Percentiles rank a stretch among this genome's conserved stretches.
phyloP scores from a whole-genome alignment of 345 rosid species.

The Hibiscus trionum region DNA sequence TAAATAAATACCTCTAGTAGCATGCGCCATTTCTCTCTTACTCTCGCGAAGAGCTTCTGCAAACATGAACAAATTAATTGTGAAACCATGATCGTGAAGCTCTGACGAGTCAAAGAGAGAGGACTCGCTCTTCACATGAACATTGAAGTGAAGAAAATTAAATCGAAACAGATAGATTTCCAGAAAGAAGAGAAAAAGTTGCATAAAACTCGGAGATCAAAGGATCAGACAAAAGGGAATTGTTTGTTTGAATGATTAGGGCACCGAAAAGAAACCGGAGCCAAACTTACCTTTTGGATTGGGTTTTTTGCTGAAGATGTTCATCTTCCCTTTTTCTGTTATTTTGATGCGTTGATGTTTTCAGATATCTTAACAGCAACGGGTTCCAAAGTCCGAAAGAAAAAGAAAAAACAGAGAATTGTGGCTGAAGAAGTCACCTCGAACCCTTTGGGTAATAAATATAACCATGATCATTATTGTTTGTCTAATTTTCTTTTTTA shows the following conservation, averaged over 20 bases:
- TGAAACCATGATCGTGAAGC: not conserved
- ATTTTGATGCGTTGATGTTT: not conserved
- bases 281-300: conserved; percentile 53
- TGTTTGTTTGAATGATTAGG: not conserved
- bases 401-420: not conserved
- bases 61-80: not conserved
- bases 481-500: too few species aligned
- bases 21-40: conserved; percentile 80
- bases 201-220: not conserved
- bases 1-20: conserved; percentile 63
- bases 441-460: not conserved
- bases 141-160: not conserved
- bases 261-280: not conserved
- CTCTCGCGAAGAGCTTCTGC: conserved; percentile 91
- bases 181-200: not conserved
- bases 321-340: conserved; percentile 25
- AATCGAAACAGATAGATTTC: not conserved
- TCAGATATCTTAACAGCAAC: not conserved
- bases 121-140: not conserved
- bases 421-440: not conserved
- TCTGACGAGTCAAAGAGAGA: not conserved
- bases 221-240: not conserved
- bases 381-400: not conserved
- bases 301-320: conserved; percentile 63
- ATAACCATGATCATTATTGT: too few species aligned